Evolutionary conservation across 2,329 filamentous ascomycete species (phyloP), one percentile per base, ranked within the genome.

Genomic region (Pseudocercospora fuligena): DNA sequence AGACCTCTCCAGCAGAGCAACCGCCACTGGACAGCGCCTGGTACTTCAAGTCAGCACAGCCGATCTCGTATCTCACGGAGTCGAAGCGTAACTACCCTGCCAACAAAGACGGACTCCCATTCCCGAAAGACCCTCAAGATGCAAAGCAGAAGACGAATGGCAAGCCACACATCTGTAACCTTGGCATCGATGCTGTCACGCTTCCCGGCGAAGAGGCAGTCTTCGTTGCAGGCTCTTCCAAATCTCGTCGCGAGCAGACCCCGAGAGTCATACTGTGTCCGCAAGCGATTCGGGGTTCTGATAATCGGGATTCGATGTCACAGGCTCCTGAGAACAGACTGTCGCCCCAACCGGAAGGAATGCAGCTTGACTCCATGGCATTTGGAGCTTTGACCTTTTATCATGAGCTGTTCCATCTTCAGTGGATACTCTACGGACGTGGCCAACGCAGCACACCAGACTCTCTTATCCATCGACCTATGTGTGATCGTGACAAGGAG

Each of bases 401-500:
- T 29, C 61, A 64, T n/a, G 61, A 64, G 23, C 23, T 64, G 0
- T 58, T 58, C 23, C 61, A 64, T 51, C 36, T 64, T 8, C 51
- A 47, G 27, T 25, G 33, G 19, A 16, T 29, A 4, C 11, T 57
- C 19, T 29, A 61, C 29, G 59, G 46, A 12, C n/a, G 21, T 12
- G 36, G 40, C 14, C 25, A 19, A 11, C 23, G n/a, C 2, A 25
- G 14, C 21, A 51, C 27, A 36, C 25, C 19, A 25, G 40, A 51
- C 27, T 19, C 60, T 23, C 14, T 8, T 2, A 7, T 61, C n/a
- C 23, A 47, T 29, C 59, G 40, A 7, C 1, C 11, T 2, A 40
- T 40, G 21, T 33, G 54, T 40, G 16, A 33, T 21, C 54, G 54
- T 2, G 33, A 58, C 16, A 2, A 1, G 1, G 11, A 21, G 29